phyloP scores from a whole-genome alignment of 2,329 filamentous ascomycete species.

The Neodidymelliopsis sp. region DNA sequence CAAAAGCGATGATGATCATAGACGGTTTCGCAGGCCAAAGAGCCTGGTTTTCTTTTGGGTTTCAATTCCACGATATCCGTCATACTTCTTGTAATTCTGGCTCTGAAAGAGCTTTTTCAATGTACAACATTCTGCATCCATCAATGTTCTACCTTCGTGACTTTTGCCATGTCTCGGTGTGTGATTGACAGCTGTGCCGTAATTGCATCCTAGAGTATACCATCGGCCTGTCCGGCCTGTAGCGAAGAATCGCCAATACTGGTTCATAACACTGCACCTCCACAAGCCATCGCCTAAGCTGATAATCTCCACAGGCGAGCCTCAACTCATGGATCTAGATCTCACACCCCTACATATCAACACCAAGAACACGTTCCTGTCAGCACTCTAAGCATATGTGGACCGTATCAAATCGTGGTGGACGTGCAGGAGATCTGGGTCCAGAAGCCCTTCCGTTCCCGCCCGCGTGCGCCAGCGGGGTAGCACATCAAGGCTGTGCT shows the following conservation, averaged over 20 bases:
- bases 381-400: conserved; percentile 16
- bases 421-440: conserved; percentile 15
- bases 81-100: neutral
- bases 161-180: too few species aligned
- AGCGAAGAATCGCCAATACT: neutral
- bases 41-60: neutral
- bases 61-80: conserved; percentile 7
- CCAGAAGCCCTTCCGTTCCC: conserved; percentile 19
- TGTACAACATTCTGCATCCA: conserved; percentile 1
- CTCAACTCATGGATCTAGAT: conserved; percentile 7
- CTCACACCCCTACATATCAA: neutral
- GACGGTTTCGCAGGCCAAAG: conserved; percentile 3
- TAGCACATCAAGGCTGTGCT: conserved; percentile 15
- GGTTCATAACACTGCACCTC: neutral
- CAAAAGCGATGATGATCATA: conserved; percentile 10
- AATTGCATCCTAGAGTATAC: neutral
- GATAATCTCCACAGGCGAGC: neutral
- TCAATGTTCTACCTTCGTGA: too few species aligned
- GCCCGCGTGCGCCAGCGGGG: conserved; percentile 17
- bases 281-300: neutral
- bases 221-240: neutral
- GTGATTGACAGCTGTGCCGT: too few species aligned
- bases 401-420: conserved; percentile 10
- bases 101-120: conserved; percentile 1
- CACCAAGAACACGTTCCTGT: conserved; percentile 12